Percentiles rank a stretch among this genome's conserved stretches.
These are phyloP conservation scores for Syzygium oleosum DNA, from an alignment of 345 rosid genomes.

Conservation along the genomic window DNA sequence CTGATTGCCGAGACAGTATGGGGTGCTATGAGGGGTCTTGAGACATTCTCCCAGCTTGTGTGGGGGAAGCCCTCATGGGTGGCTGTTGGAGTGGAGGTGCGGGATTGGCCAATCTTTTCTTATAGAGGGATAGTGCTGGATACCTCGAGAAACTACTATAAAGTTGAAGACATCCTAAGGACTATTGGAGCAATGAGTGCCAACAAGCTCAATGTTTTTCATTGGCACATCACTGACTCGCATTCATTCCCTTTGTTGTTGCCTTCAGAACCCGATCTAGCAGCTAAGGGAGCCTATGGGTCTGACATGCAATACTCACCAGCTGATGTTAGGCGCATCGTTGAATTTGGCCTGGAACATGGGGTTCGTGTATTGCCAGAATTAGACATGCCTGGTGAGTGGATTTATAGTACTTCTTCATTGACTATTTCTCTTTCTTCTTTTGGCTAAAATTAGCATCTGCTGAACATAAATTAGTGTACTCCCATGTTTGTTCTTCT, in stretches of 20 bases:
- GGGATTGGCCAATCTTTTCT: slow-evolving; percentile 55
- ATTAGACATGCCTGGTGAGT: slow-evolving; percentile 79
- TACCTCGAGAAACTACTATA: slow-evolving; percentile 77
- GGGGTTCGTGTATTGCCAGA: slow-evolving; percentile 83
- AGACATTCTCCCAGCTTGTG: slow-evolving; percentile 75
- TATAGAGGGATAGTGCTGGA: slow-evolving; percentile 72
- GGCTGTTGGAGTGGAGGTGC: slow-evolving; percentile 36
- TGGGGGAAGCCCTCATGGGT: slow-evolving; percentile 51
- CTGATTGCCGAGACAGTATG: slow-evolving; percentile 50
- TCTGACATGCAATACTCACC: slow-evolving; percentile 51
- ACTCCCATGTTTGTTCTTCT: not conserved
- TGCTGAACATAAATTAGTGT: not conserved
- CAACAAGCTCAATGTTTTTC: slow-evolving; percentile 85
- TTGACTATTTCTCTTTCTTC: not conserved
- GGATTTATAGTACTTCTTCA: not conserved
- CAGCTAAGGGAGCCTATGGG: slow-evolving; percentile 66
- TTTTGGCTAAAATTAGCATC: not conserved
- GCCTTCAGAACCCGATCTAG: slow-evolving; percentile 73
- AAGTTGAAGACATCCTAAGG: slow-evolving; percentile 55
- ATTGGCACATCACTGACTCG: slow-evolving; percentile 86
- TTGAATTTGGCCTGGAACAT: slow-evolving; percentile 60
- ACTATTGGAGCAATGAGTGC: slow-evolving; percentile 61
- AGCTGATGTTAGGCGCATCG: slow-evolving; percentile 38
- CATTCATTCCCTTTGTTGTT: slow-evolving; percentile 75
- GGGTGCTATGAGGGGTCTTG: slow-evolving; percentile 90